Evolutionary conservation across 768 basidiomycete species (phyloP).

Genomic region (Mrakia gelida): DNA sequence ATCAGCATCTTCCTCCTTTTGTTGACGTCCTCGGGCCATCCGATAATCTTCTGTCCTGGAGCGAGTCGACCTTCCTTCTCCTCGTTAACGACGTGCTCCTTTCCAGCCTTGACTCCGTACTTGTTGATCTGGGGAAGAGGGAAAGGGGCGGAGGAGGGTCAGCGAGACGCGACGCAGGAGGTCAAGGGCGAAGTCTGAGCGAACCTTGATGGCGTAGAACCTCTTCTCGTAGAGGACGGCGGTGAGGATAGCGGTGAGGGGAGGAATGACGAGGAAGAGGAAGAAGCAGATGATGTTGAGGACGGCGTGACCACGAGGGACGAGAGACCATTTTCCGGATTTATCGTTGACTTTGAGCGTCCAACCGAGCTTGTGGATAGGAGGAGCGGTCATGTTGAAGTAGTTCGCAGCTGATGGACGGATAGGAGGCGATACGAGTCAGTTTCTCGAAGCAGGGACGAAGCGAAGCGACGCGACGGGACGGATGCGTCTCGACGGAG

Average conservation of each 20-base stretch:
- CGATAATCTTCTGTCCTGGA: conserved; percentile 60
- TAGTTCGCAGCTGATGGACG: conserved; percentile 59
- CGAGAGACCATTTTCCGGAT: conserved; percentile 67
- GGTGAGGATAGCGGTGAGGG: conserved; percentile 77
- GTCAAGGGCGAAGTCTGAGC: too few relatives aligned
- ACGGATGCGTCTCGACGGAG: too few relatives aligned
- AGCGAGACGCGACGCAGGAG: too few relatives aligned
- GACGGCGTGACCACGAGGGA: conserved; percentile 72
- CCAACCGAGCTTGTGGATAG: conserved; percentile 74
- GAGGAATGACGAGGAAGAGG: conserved; percentile 70
- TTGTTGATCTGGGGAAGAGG: conserved; percentile 59
- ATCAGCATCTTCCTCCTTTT: conserved; percentile 90
- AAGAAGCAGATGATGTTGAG: conserved; percentile 84
- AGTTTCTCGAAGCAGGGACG: not conserved
- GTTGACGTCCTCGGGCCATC: conserved; percentile 74
- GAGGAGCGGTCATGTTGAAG: conserved; percentile 85
- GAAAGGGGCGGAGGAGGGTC: too few relatives aligned
- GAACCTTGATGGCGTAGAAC: conserved; percentile 80
- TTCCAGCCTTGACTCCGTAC: conserved; percentile 32
- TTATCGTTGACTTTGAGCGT: conserved; percentile 72
- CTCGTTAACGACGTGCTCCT: conserved; percentile 19
- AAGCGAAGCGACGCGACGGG: not conserved
- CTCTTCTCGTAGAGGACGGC: conserved; percentile 70
- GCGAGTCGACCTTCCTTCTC: conserved; percentile 31
- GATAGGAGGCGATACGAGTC: not conserved